Evolutionary conservation across 768 basidiomycete genomes (phyloP), one percentile per base, ranked within the genome.

Genomic region (Daedaleopsis nitida): DNA sequence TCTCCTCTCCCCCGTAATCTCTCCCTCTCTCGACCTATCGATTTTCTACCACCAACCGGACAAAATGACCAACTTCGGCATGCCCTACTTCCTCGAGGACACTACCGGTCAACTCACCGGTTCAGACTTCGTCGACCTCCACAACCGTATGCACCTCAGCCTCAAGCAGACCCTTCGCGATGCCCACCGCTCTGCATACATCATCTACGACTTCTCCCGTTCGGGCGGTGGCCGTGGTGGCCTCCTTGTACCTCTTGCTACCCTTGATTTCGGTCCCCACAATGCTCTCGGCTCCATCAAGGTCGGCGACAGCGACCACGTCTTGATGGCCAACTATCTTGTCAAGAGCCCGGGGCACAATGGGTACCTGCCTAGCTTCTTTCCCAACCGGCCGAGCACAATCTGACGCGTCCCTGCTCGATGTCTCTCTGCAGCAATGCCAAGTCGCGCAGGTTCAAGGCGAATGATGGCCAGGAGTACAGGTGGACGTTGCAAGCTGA

Each of bases 61-160:
- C 49, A 62, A 49, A 19, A 69, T 67, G 68, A 57, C 65, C 34
- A 77, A 75, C 57, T 85, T 83, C 61, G 83, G 82, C 58, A 75
- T 87, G 66, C 83, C 86, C 42, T 83, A 76, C 72, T 81, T 88
- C 66, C 82, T 91, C 58, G 85, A 87, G 68, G 88, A 89, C 74
- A 82, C 75, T 57, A 82, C 81, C 7, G 87, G 86, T 5, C 72
- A 68, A 38, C 72, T 86, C 39, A 74, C 75, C 13, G 84, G 81
- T 38, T 81, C 86, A 4, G 81, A 85, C 19, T 90, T 86, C 67
- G 69, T 80, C 52, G 89, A 90, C 72, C 76, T 88, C 64, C 77
- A 89, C 70, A 84, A 83, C 51, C 85, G 88, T 19, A 77, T 87
- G 68, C 75, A 75, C 34, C 74, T 87, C 62, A 71, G 69, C 53